Percentiles rank a stretch among this genome's conserved stretches.
Evolutionary conservation across 176 grass and related monocot genomes (phyloP).

Genomic region (Coix lacrymajobi): DNA sequence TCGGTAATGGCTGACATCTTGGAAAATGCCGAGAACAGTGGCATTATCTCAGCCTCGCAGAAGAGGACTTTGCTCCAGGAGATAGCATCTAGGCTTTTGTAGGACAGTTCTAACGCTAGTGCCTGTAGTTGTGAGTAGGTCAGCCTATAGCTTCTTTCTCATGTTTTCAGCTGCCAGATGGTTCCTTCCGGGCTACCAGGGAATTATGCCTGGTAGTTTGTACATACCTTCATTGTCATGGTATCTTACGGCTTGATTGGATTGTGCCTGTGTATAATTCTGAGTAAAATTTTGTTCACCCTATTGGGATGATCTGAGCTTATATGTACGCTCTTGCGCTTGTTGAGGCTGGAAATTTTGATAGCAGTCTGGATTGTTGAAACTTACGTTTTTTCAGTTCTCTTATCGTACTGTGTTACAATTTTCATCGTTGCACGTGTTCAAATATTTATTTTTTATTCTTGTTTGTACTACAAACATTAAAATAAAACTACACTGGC

Average conservation of each 20-base stretch:
- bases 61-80: conserved; percentile 78
- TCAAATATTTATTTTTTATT: too few relatives aligned
- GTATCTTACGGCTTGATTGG: not conserved
- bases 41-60: conserved; percentile 55
- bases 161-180: not conserved
- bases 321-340: not conserved
- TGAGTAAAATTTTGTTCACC: conserved; percentile 26
- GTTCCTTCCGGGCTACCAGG: not conserved
- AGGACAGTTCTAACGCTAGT: conserved; percentile 1
- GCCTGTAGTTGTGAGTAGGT: not conserved
- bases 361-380: not conserved
- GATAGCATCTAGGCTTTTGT: conserved; percentile 78
- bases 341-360: not conserved
- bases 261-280: conserved; percentile 37
- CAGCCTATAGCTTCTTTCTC: not conserved
- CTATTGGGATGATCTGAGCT: not conserved
- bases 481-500: too few relatives aligned
- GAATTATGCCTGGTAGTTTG: conserved; percentile 1
- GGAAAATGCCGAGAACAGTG: conserved; percentile 68
- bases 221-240: conserved; percentile 28
- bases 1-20: conserved; percentile 75
- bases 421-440: too few relatives aligned
- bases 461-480: too few relatives aligned
- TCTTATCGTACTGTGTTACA: not conserved
- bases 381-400: too few relatives aligned